Base-by-base conservation (phyloP, 805 yeast genomes). In the Metschnikowia bowlesiae region DNA sequence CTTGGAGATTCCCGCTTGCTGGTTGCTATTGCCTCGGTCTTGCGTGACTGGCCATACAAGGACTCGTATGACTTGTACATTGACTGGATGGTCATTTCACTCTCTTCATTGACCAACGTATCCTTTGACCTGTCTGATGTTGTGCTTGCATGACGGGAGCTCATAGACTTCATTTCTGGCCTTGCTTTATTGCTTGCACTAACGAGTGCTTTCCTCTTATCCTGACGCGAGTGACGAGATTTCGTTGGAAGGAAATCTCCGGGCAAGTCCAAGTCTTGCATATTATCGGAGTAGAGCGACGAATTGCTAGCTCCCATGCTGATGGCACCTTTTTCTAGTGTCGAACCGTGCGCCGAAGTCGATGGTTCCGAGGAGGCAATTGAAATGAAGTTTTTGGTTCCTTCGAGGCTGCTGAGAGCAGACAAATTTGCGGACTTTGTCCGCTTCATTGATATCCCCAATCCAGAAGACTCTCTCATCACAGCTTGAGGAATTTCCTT, bases 381-480 rank as follows among this genome's bases (percentile, higher is more conserved):
- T 6, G 67, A 62, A 5, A 58, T 48, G 39, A 64, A 64, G 18
- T 55, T 51, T n/a, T 40, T 38, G 30, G 39, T 49, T 14, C 39
- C 46, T 9, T 48, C 46, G 29, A 39, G 31, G 33, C 43, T 38
- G 34, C 29, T 28, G 32, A 43, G 36, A 3, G 37, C 29, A 35
- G 45, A 36, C 8, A 18, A 36, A 39, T 29, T 45, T 9, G 32
- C 38, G 8, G 52, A 47, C 2, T 45, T 39, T 1, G 41, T 36
- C 22, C 47, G 44, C 9, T 44, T 11, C 11, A 53, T 34, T n/a
- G 33, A 47, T 13, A 53, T 44, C 4, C 53, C 53, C 44, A 71
- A 63, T 5, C 71, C 75, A 34, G 62, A 60, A 34, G 65, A 52
- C 44, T 64, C 60, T 4, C 54, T 53, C 10, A 66, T 56, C 11